Evolutionary conservation across 2,329 filamentous ascomycete species (phyloP).

Genomic region (Colletotrichum camelliae): DNA sequence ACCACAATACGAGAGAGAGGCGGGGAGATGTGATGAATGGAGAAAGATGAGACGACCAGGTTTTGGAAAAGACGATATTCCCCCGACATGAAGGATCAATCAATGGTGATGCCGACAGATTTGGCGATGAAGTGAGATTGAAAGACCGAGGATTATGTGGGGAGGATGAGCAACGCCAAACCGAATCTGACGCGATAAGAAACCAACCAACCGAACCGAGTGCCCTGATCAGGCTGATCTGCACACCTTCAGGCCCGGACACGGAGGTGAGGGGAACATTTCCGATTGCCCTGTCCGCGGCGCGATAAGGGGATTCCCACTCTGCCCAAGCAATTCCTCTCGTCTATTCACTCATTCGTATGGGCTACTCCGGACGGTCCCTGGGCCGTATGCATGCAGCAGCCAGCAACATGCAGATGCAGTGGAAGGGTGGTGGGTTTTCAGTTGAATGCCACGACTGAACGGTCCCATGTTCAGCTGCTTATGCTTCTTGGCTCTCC

Average conservation of each 20-base stretch:
- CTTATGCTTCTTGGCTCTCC: neutral
- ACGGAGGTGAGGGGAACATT: neutral
- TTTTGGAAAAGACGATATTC: neutral
- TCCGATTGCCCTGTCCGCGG: neutral
- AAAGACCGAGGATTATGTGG: slow-evolving; percentile 3
- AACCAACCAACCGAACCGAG: slow-evolving; percentile 14
- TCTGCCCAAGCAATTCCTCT: neutral
- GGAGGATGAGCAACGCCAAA: slow-evolving; percentile 1
- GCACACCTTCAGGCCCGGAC: neutral
- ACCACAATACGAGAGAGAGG: neutral
- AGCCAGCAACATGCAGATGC: slow-evolving; percentile 1
- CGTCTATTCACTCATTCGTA: neutral
- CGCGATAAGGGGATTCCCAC: slow-evolving; percentile 14
- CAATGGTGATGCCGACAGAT: neutral
- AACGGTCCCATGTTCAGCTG: neutral
- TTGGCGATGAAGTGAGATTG: slow-evolving; percentile 1
- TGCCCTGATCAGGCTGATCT: slow-evolving; percentile 12
- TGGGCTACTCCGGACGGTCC: neutral
- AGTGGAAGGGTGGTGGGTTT: neutral
- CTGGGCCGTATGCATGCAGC: neutral
- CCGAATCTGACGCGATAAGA: slow-evolving; percentile 5
- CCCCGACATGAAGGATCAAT: neutral
- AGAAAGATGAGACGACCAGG: neutral
- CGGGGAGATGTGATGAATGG: neutral
- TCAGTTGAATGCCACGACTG: neutral